Conservation (phyloP, 225 moss, liverwort and hornwort species). For the Antitrichia curtipendula region DNA sequence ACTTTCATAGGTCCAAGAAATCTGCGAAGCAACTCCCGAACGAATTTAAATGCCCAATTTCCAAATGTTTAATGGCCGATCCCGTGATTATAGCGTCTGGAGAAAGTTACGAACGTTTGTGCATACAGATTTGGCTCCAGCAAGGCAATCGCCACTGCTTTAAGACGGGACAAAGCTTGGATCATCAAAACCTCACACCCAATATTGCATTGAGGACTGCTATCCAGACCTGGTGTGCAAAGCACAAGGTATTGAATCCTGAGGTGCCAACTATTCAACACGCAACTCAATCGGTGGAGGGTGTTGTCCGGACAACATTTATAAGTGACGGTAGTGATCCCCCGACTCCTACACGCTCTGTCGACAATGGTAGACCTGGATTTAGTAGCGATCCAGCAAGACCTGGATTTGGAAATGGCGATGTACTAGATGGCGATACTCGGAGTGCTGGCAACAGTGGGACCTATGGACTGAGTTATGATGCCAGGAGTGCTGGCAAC, state of each 20-base stretch:
- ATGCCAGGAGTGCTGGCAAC: neutral
- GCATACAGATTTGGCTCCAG: slow-evolving; percentile 33
- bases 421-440: neutral
- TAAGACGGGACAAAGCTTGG: slow-evolving; percentile 32
- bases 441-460: slow-evolving; percentile 9
- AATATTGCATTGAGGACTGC: slow-evolving; percentile 28
- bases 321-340: slow-evolving; percentile 20
- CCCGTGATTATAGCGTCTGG: slow-evolving; percentile 45
- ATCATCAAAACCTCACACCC: slow-evolving; percentile 24
- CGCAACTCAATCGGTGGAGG: slow-evolving; percentile 18
- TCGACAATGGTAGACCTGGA: slow-evolving; percentile 16
- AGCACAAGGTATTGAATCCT: slow-evolving; percentile 20
- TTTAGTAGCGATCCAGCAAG: neutral
- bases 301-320: neutral
- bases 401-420: slow-evolving; percentile 12
- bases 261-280: slow-evolving; percentile 15
- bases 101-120: slow-evolving; percentile 34
- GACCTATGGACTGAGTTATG: neutral
- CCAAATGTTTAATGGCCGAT: slow-evolving; percentile 40
- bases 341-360: neutral
- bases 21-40: slow-evolving; percentile 7
- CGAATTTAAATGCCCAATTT: slow-evolving; percentile 33
- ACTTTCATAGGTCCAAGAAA: slow-evolving; percentile 23
- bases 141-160: slow-evolving; percentile 31
- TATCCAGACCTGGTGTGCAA: slow-evolving; percentile 43